These are phyloP conservation scores for Pachyrhizus erosus DNA, from an alignment of 306 rosid genomes.

Conservation along the genomic window DNA sequence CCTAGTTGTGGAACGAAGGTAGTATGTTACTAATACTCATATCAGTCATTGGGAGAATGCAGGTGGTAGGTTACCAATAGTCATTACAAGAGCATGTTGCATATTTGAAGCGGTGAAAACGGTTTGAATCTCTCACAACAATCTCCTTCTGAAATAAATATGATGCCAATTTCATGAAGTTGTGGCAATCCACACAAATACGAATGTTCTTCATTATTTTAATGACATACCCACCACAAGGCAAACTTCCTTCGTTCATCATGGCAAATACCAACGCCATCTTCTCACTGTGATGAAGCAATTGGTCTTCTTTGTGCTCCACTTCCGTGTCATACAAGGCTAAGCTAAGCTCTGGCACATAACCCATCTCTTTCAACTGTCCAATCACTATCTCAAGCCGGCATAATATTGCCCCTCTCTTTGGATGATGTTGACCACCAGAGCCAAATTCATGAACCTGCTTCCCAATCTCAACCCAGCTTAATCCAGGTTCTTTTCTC, in stretches of 20 bases:
- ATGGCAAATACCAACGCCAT: constrained; percentile 79
- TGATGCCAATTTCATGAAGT: constrained; percentile 87
- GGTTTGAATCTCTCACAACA: constrained; percentile 87
- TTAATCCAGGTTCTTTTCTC: constrained; percentile 87
- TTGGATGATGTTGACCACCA: constrained; percentile 70
- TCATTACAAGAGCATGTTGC: constrained; percentile 85
- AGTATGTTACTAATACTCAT: constrained; percentile 65
- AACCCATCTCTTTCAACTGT: constrained; percentile 76
- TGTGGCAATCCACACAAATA: constrained; percentile 90
- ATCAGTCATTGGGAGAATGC: not conserved
- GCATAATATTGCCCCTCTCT: constrained; percentile 53
- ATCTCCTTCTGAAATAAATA: constrained; percentile 66
- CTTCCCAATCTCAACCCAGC: constrained; percentile 83
- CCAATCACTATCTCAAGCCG: constrained; percentile 68
- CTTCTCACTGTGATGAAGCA: constrained; percentile 87
- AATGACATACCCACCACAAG: constrained; percentile 46
- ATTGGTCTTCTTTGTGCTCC: constrained; percentile 86
- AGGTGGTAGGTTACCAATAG: constrained; percentile 63
- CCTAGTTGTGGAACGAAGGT: not conserved
- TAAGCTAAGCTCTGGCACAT: constrained; percentile 73
- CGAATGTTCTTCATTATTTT: constrained; percentile 91
- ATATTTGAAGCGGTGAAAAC: constrained; percentile 77
- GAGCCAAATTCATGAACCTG: constrained; percentile 84
- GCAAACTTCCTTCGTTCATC: constrained; percentile 61
- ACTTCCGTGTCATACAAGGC: constrained; percentile 72